Percentiles rank a stretch among this genome's conserved stretches.
Evolutionary conservation across 768 basidiomycete species (phyloP).

Genomic region (Mycena leptocephala): DNA sequence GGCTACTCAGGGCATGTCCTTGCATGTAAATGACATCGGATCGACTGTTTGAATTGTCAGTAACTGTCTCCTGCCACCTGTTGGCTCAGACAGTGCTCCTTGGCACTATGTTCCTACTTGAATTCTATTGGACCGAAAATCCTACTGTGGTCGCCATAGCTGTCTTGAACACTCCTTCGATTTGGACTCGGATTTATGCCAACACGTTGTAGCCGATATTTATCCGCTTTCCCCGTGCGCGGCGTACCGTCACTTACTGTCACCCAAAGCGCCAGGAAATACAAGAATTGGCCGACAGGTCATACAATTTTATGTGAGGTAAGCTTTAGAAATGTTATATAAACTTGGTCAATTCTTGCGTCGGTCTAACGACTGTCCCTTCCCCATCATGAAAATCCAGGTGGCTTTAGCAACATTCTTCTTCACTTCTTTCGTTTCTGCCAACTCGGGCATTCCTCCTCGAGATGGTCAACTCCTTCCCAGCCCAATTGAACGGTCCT

Average conservation of each 20-base stretch:
- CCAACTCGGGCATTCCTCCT: constrained; percentile 2
- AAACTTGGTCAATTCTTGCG: not conserved
- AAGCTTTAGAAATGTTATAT: not conserved
- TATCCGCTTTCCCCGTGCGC: not conserved
- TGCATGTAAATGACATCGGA: too few species aligned
- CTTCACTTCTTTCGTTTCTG: constrained; percentile 13
- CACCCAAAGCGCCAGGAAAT: not conserved
- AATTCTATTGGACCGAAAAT: too few species aligned
- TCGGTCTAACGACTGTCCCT: not conserved
- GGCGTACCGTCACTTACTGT: not conserved
- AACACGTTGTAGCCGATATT: not conserved
- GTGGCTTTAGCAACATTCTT: not conserved
- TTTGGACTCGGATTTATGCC: too few species aligned
- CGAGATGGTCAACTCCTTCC: not conserved
- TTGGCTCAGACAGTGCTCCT: not conserved
- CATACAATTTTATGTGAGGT: not conserved
- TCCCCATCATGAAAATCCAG: constrained; percentile 8
- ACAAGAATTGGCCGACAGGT: not conserved
- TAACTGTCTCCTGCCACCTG: not conserved
- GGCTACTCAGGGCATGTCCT: too few species aligned
- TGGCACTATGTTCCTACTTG: too few species aligned
- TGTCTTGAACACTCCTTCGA: too few species aligned
- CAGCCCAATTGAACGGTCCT: not conserved
- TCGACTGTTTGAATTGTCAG: too few species aligned
- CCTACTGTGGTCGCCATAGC: too few species aligned